A percentile compares a stretch with the other conserved stretches of the same genome.
phyloP scores from a whole-genome alignment of 257 asterid species.

The Gentiana macrophylla region DNA sequence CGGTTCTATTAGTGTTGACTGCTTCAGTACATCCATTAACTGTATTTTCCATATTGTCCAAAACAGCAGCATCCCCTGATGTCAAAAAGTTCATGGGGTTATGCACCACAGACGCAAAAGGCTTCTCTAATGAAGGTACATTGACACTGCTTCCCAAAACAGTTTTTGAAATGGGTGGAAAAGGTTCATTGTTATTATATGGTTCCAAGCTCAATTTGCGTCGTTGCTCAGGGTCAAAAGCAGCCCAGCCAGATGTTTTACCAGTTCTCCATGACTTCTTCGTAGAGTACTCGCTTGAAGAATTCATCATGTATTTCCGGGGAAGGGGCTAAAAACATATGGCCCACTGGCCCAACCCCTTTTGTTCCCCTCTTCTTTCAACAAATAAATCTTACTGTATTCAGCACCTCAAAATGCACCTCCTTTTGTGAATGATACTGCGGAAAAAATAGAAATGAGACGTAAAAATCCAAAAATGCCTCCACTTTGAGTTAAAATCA shows the following conservation, averaged over 20 bases:
- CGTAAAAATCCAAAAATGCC: not conserved
- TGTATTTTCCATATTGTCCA: slow-evolving; percentile 11
- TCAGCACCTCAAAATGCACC: not conserved
- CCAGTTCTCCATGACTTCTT: slow-evolving; percentile 30
- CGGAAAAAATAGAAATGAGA: too few relatives aligned
- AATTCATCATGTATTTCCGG: slow-evolving; percentile 17
- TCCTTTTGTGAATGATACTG: too few relatives aligned
- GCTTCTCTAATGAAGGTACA: slow-evolving; percentile 24
- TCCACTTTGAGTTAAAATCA: too few relatives aligned
- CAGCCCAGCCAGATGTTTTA: slow-evolving; percentile 74
- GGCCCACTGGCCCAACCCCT: not conserved
- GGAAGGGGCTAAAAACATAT: not conserved
- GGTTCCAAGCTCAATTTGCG: slow-evolving; percentile 30
- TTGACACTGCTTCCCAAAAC: slow-evolving; percentile 11
- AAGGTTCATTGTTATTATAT: slow-evolving; percentile 32
- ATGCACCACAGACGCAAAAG: slow-evolving; percentile 48
- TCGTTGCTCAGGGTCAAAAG: slow-evolving; percentile 59
- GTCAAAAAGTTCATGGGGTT: slow-evolving; percentile 30
- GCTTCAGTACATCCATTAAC: slow-evolving; percentile 10
- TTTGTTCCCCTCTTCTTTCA: not conserved
- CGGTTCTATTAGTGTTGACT: not conserved
- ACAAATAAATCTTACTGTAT: not conserved
- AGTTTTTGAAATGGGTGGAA: slow-evolving; percentile 40
- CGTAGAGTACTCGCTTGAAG: slow-evolving; percentile 17
- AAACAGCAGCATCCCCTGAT: slow-evolving; percentile 9